Percentiles rank a stretch among this genome's conserved stretches.
Evolutionary conservation across 140 eudicot species (phyloP).

Genomic region (Cichorium intybus): DNA sequence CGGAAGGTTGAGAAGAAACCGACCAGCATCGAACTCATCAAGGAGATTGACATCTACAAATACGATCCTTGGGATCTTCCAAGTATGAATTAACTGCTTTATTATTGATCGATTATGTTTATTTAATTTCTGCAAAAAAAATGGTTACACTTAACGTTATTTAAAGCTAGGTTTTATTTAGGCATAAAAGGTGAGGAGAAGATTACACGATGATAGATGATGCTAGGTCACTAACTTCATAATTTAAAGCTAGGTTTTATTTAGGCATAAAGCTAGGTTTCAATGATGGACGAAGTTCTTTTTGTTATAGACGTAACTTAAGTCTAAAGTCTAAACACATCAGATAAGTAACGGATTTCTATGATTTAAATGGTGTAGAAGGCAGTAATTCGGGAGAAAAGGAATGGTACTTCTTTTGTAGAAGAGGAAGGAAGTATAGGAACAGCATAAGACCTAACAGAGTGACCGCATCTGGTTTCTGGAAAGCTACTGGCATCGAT

Average conservation of each 20-base stretch:
- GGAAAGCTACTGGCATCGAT: conserved; percentile 96
- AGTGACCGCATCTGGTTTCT: conserved; percentile 89
- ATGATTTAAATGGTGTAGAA: conserved; percentile 35
- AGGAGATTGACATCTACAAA: conserved; percentile 50
- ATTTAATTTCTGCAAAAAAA: not conserved
- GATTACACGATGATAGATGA: not conserved
- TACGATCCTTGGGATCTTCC: conserved; percentile 53
- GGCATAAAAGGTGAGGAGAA: not conserved
- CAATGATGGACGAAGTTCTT: no score
- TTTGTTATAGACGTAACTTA: not conserved
- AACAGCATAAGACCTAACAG: conserved; percentile 91
- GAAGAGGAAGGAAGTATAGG: conserved; percentile 89
- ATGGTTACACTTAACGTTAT: not conserved
- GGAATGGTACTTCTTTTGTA: conserved; percentile 94
- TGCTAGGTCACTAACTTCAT: not conserved
- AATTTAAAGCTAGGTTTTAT: no score
- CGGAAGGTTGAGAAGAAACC: conserved; percentile 43
- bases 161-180: not conserved
- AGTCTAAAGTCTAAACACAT: not conserved
- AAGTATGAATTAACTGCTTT: conserved; percentile 18
- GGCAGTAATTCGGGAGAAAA: conserved; percentile 67
- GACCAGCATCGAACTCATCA: conserved; percentile 34
- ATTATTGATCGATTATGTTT: no score
- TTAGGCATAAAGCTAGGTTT: no score
- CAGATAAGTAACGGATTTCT: not conserved